Percentiles rank a stretch among this genome's conserved stretches.
phyloP scores from a whole-genome alignment of 352 stramenopile genomes.

The Phytopythium helicoides region DNA sequence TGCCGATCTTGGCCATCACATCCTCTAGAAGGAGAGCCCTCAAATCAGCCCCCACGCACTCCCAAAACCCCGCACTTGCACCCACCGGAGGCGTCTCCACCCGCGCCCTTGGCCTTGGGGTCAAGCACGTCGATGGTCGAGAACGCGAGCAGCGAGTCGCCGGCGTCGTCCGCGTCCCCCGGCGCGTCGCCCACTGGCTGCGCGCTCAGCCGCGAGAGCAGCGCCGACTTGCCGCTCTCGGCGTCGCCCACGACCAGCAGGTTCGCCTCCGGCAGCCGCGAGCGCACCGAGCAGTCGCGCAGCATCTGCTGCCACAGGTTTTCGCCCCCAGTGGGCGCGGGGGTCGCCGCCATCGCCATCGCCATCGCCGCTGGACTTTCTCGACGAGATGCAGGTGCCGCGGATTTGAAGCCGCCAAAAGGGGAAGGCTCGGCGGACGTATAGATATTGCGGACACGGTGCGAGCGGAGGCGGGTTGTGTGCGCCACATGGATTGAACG shows the following conservation, averaged over 20 bases:
- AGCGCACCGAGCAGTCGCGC: conserved; percentile 74
- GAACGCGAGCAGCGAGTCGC: conserved; percentile 56
- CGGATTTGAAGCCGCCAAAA: no score
- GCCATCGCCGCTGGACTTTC: no score
- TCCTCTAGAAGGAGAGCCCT: conserved; percentile 39
- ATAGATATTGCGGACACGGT: no score
- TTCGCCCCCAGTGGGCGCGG: conserved; percentile 3
- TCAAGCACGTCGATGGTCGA: conserved; percentile 68
- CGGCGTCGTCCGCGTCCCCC: conserved; percentile 21
- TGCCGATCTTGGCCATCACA: conserved; percentile 69
- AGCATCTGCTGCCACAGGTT: conserved; percentile 87
- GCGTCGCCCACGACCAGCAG: conserved; percentile 70
- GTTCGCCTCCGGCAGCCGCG: conserved; percentile 62
- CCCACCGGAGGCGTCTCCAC: conserved; percentile 37
- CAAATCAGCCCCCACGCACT: background rate
- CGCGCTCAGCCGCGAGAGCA: conserved; percentile 64
- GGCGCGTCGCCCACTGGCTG: conserved; percentile 1
- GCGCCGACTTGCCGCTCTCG: conserved; percentile 69
- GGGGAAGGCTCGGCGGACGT: no score
- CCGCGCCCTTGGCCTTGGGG: conserved; percentile 37
- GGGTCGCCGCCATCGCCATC: background rate
- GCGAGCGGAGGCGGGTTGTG: no score
- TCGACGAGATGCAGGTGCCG: no score
- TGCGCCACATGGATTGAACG: no score
- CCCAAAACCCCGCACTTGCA: background rate